Conservation (phyloP, 2,329 filamentous ascomycete genomes). For the Colletotrichum tropicale region DNA sequence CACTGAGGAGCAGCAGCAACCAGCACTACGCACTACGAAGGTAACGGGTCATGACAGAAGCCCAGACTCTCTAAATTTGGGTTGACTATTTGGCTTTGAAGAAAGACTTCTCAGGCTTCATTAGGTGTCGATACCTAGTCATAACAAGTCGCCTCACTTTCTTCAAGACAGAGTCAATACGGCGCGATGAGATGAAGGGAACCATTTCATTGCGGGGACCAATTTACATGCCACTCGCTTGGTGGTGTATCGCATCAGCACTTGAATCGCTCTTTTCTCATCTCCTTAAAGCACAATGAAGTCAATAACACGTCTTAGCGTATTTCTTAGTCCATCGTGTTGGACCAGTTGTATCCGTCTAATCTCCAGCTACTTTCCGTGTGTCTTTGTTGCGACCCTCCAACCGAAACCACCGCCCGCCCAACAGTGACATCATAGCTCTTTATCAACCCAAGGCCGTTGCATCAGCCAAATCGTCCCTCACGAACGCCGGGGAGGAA, state of each 20-base stretch:
- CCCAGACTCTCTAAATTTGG: neutral
- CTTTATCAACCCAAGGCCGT: neutral
- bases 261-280: neutral
- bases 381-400: neutral
- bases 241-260: neutral
- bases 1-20: slow-evolving; percentile 1
- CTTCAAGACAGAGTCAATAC: neutral
- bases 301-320: neutral
- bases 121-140: neutral
- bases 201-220: neutral
- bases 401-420: neutral
- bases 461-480: neutral
- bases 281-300: neutral
- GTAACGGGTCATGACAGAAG: neutral
- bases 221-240: neutral
- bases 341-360: neutral
- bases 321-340: neutral
- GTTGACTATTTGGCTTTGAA: neutral
- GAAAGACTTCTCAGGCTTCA: neutral
- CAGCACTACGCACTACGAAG: too few species aligned
- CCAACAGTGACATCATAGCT: neutral
- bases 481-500: neutral
- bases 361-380: neutral
- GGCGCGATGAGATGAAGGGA: neutral
- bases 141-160: neutral